Base-by-base conservation (phyloP, 2,329 filamentous ascomycete species). In the Fusarium veterinarium region DNA sequence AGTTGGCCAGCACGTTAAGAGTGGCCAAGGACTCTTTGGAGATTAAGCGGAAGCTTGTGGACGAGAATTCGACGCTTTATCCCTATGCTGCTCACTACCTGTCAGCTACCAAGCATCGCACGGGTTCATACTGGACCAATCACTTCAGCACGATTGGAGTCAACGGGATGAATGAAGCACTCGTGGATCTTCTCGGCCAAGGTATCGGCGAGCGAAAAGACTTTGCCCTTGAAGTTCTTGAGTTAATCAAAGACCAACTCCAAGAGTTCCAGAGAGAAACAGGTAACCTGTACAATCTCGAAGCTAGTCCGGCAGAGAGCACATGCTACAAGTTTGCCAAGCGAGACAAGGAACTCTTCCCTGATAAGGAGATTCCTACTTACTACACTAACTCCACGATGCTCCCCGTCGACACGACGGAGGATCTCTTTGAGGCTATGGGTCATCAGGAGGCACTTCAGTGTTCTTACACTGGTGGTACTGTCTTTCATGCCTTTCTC, bases 341-440 rank as follows among this genome's bases (percentile, higher is more conserved):
- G 0, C 38, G 60, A 1, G 75, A 76, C 17, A 77, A 70, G 7
- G 61, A 73, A 1, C 62, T 76, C 0, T 76, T 77, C 13, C 73
- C 75, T 0, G 8, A 42, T 0, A 56, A 38, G 0, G 1, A 52
- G 0, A 76, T 77, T 12, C 75, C 75, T 0, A 70, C 48, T 0
- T 76, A 70, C 38, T 76, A 76, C 53, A 76, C 75, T 12, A 76
- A 76, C 48, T 76, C 75, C 1, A 76, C 75, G 2, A 75, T 77
- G 73, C n/a, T 76, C 1, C 75, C 75, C 0, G 75, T 76, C 0
- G 75, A 75, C 25, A 72, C 67, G 0, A 76, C 75, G 1, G 75
- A 76, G 2, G 75, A 77, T 23, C 61, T 76, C 2, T 76, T 76
- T 13, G 75, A 77, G 20, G 75, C 71, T 0, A 62, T 76, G 28